These are phyloP conservation scores for Achaetomiella virescens DNA, from an alignment of 495 filamentous ascomycete species.

Conservation along the genomic window DNA sequence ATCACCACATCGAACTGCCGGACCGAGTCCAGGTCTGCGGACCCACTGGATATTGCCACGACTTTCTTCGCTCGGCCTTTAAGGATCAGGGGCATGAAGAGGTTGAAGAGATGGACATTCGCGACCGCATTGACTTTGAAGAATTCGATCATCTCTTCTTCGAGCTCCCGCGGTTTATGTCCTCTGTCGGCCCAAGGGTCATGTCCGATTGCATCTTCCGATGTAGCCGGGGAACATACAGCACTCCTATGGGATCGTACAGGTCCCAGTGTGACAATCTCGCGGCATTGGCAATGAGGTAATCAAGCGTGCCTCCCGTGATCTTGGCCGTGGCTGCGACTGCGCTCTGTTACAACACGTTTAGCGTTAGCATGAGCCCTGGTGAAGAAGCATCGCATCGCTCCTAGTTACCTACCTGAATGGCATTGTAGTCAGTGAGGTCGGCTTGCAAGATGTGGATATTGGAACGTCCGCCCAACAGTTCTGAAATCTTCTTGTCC, in stretches of 20 bases:
- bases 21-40: constrained; percentile 34
- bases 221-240: not conserved
- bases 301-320: not conserved
- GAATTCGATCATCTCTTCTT: constrained; percentile 7
- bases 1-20: constrained; percentile 24
- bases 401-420: not conserved
- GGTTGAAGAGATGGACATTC: constrained; percentile 47
- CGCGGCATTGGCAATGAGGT: not conserved
- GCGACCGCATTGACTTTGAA: constrained; percentile 45
- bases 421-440: not conserved
- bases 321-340: not conserved
- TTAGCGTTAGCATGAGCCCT: too few species aligned
- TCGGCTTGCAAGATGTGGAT: not conserved
- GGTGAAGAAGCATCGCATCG: too few species aligned
- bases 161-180: not conserved
- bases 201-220: not conserved
- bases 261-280: not conserved
- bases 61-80: constrained; percentile 49
- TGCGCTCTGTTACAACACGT: not conserved
- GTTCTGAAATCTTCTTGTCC: not conserved
- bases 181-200: not conserved
- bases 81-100: constrained; percentile 47
- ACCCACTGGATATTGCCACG: constrained; percentile 44
- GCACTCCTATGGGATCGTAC: not conserved
- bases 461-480: not conserved